Conservation (phyloP, 2,329 filamentous ascomycete genomes). For the Diaporthe caulivora region DNA sequence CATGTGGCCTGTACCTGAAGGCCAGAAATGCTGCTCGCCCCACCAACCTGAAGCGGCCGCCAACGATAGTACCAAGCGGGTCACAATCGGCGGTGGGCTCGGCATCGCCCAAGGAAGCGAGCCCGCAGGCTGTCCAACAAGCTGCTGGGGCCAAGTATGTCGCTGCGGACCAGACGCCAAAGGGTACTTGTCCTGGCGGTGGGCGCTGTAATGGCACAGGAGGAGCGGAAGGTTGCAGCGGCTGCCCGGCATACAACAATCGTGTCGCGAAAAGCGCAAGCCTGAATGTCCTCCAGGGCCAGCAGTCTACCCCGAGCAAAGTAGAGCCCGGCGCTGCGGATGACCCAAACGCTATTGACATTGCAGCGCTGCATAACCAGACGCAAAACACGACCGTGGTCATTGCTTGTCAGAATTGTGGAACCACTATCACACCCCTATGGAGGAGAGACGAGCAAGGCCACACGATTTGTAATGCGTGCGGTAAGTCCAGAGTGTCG, state of each 20-base stretch:
- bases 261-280: constrained; percentile 89
- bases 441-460: constrained; percentile 96
- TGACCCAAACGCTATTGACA: constrained; percentile 61
- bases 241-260: constrained; percentile 98
- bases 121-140: constrained; percentile 54
- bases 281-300: constrained; percentile 69
- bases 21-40: constrained; percentile 92
- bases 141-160: constrained; percentile 76
- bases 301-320: constrained; percentile 46
- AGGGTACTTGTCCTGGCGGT: constrained; percentile 94
- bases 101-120: constrained; percentile 52
- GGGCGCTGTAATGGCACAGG: constrained; percentile 97
- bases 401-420: constrained; percentile 96
- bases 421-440: constrained; percentile 93
- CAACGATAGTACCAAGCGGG: constrained; percentile 61
- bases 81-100: constrained; percentile 59
- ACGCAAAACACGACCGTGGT: constrained; percentile 71
- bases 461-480: constrained; percentile 98
- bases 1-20: constrained; percentile 94
- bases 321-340: constrained; percentile 46
- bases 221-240: constrained; percentile 93
- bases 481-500: constrained; percentile 73
- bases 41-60: constrained; percentile 87
- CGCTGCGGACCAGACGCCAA: constrained; percentile 77
- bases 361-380: constrained; percentile 60